A percentile compares a stretch with the other conserved stretches of the same genome.
phyloP scores from a whole-genome alignment of 2,329 filamentous ascomycete species.

The Mycosphaerella arachidis region DNA sequence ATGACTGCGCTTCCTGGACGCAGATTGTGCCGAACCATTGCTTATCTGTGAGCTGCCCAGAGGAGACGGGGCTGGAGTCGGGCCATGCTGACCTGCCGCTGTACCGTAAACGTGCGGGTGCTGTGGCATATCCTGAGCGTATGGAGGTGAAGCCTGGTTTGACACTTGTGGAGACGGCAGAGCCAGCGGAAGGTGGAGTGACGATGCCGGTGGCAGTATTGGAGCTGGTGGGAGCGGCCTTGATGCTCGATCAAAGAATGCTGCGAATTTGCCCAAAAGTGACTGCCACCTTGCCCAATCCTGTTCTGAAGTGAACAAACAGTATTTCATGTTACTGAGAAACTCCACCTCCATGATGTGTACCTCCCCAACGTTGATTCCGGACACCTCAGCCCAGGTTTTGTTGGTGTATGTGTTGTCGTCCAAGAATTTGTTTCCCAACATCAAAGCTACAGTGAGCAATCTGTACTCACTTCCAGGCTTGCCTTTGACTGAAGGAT shows the following conservation, averaged over 20 bases:
- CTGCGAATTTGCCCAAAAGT: slow-evolving; percentile 75
- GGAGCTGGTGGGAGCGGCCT: slow-evolving; percentile 38
- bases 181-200: slow-evolving; percentile 42
- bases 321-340: slow-evolving; percentile 96
- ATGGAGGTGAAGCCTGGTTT: slow-evolving; percentile 49
- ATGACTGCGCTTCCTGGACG: slow-evolving; percentile 53
- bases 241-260: slow-evolving; percentile 70
- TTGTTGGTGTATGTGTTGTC: slow-evolving; percentile 99
- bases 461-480: slow-evolving; percentile 89
- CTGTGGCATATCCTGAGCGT: slow-evolving; percentile 29
- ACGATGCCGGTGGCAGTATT: slow-evolving; percentile 46
- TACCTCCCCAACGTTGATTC: slow-evolving; percentile 88
- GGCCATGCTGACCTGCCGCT: slow-evolving; percentile 29
- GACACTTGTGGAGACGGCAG: slow-evolving; percentile 50
- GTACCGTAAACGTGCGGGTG: slow-evolving; percentile 41
- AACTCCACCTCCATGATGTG: slow-evolving; percentile 99
- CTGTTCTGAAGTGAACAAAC: slow-evolving; percentile 75
- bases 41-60: slow-evolving; percentile 36
- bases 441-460: slow-evolving; percentile 90
- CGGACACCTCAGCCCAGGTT: slow-evolving; percentile 97
- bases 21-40: slow-evolving; percentile 31
- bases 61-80: slow-evolving; percentile 42
- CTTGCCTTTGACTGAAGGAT: slow-evolving; percentile 83
- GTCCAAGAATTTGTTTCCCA: slow-evolving; percentile 97
- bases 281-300: slow-evolving; percentile 86